These are phyloP conservation scores for Lepidium sativum DNA, from an alignment of 345 rosid genomes.

Conservation along the genomic window DNA sequence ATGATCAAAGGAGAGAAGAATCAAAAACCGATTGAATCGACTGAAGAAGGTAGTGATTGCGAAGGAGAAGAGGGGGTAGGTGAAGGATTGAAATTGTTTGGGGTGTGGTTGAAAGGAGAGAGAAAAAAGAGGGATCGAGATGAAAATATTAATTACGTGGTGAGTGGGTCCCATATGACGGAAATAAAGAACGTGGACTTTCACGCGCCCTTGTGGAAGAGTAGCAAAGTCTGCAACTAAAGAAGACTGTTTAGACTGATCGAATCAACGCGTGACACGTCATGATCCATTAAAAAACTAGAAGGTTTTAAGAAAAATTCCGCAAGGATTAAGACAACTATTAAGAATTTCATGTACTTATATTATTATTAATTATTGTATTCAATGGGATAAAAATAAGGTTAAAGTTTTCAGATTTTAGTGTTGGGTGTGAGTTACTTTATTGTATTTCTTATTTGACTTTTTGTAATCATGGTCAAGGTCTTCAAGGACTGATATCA, in stretches of 20 bases:
- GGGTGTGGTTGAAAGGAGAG: conserved; percentile 62
- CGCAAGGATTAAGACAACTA: not conserved
- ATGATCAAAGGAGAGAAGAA: conserved; percentile 44
- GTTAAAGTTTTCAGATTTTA: not conserved
- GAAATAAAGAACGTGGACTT: conserved; percentile 37
- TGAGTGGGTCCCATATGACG: conserved; percentile 42
- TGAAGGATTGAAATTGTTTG: conserved; percentile 62
- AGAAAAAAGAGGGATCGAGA: conserved; percentile 61
- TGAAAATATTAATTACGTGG: conserved; percentile 34
- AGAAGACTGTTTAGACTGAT: not conserved
- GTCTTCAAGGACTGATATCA: too few relatives aligned
- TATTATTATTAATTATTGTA: not conserved
- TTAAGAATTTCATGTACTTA: conserved; percentile 1
- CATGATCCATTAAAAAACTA: not conserved
- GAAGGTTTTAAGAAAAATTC: not conserved
- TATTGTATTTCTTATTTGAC: too few relatives aligned
- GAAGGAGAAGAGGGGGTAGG: conserved; percentile 26
- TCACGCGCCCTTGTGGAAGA: conserved; percentile 42
- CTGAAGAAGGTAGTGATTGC: conserved; percentile 1
- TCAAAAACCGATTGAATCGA: not conserved
- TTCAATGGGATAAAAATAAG: not conserved
- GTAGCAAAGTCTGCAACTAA: conserved; percentile 65
- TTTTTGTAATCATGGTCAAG: too few relatives aligned
- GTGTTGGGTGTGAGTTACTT: too few relatives aligned
- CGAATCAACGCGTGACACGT: conserved; percentile 24